These are phyloP conservation scores for Lentinula raphanica DNA, from an alignment of 768 basidiomycete species.

Conservation along the genomic window DNA sequence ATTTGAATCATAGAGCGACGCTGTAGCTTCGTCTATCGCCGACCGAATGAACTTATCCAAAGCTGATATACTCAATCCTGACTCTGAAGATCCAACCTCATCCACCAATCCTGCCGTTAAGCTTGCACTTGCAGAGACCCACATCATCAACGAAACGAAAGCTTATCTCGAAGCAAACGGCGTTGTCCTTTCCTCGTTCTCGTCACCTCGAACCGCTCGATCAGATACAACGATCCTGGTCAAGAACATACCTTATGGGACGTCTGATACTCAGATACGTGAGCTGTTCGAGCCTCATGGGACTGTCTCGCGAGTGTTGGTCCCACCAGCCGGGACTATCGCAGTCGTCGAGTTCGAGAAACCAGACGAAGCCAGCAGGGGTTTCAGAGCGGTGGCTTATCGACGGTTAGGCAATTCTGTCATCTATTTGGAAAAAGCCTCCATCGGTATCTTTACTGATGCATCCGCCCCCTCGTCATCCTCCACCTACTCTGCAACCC, in stretches of 20 bases:
- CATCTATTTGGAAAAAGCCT: conserved; percentile 91
- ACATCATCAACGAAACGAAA: conserved; percentile 93
- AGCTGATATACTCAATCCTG: conserved; percentile 82
- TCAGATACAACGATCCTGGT: conserved; percentile 86
- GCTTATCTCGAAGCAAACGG: conserved; percentile 78
- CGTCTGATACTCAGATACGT: conserved; percentile 66
- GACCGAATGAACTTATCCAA: conserved; percentile 85
- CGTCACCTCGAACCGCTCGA: conserved; percentile 33
- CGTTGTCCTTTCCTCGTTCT: conserved; percentile 57
- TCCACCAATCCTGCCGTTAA: conserved; percentile 74
- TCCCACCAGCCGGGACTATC: conserved; percentile 91
- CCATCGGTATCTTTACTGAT: conserved; percentile 74
- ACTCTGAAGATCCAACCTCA: conserved; percentile 34
- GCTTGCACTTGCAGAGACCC: conserved; percentile 93
- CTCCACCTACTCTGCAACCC: conserved; percentile 4
- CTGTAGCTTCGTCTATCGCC: conserved; percentile 86
- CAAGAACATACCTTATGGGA: conserved; percentile 96
- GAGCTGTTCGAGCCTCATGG: conserved; percentile 79
- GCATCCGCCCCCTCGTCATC: conserved; percentile 21
- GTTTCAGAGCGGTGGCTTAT: conserved; percentile 82
- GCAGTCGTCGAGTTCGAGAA: conserved; percentile 86
- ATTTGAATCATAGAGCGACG: conserved; percentile 65
- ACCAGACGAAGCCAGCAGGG: conserved; percentile 62
- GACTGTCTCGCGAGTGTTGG: conserved; percentile 59
- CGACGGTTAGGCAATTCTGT: conserved; percentile 83